phyloP scores from a whole-genome alignment of 2,329 filamentous ascomycete species.

The Boeremia exigua region DNA sequence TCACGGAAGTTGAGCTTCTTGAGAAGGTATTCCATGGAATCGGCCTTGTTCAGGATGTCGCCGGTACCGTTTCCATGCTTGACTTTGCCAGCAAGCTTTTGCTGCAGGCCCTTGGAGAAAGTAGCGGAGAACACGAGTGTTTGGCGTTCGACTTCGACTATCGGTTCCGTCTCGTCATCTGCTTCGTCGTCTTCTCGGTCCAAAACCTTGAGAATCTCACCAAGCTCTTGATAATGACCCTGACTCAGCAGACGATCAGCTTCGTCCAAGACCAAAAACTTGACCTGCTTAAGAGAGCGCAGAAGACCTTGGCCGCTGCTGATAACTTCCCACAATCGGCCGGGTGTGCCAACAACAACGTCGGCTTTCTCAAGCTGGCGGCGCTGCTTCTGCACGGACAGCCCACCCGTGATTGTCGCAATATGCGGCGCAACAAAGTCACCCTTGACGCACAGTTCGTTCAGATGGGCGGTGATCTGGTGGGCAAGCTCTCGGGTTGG shows the following conservation, averaged over 20 bases:
- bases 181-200: slow-evolving; percentile 65
- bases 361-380: slow-evolving; percentile 83
- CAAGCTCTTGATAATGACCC: slow-evolving; percentile 93
- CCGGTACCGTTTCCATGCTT: slow-evolving; percentile 65
- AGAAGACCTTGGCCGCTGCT: slow-evolving; percentile 75
- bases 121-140: slow-evolving; percentile 97
- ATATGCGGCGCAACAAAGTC: slow-evolving; percentile 67
- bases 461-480: slow-evolving; percentile 85
- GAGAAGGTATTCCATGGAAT: slow-evolving; percentile 91
- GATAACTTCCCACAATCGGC: slow-evolving; percentile 92
- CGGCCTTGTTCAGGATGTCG: slow-evolving; percentile 72
- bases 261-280: slow-evolving; percentile 90
- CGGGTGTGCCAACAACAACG: slow-evolving; percentile 91
- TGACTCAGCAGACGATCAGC: slow-evolving; percentile 90
- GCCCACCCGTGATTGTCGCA: slow-evolving; percentile 88
- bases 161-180: slow-evolving; percentile 4
- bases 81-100: slow-evolving; percentile 75
- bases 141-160: slow-evolving; percentile 64
- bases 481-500: slow-evolving; percentile 94
- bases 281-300: slow-evolving; percentile 72
- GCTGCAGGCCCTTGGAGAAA: slow-evolving; percentile 88
- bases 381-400: slow-evolving; percentile 95
- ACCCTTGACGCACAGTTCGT: slow-evolving; percentile 70
- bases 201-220: slow-evolving; percentile 82
- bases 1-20: slow-evolving; percentile 88